Conservation (phyloP, 2,329 filamentous ascomycete species). For the Aspergillus fumigatiaffinis region DNA sequence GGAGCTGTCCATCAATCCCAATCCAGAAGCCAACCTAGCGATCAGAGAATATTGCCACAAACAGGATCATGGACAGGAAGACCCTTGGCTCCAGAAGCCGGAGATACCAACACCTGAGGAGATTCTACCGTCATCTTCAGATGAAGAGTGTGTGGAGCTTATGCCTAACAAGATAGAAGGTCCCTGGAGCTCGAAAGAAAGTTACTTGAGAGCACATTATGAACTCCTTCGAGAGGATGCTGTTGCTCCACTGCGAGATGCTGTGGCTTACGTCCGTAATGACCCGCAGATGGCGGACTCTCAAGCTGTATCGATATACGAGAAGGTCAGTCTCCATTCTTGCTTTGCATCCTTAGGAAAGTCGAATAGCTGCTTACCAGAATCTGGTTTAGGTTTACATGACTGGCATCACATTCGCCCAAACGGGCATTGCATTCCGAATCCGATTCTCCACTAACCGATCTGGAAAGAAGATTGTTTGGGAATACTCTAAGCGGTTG, state of each 20-base stretch:
- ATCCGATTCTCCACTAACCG: constrained; percentile 67
- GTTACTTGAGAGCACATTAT: constrained; percentile 72
- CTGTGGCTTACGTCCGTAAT: constrained; percentile 55
- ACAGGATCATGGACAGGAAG: constrained; percentile 8
- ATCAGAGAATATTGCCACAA: constrained; percentile 28
- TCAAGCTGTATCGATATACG: constrained; percentile 61
- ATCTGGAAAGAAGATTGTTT: constrained; percentile 63
- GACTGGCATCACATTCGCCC: constrained; percentile 60
- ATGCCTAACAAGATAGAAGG: constrained; percentile 53
- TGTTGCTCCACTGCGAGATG: constrained; percentile 63
- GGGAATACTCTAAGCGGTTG: constrained; percentile 59
- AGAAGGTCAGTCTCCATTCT: constrained; percentile 49
- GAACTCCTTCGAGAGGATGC: constrained; percentile 71
- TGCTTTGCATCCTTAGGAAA: not conserved
- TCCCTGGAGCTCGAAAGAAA: constrained; percentile 57
- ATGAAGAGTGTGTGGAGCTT: constrained; percentile 34
- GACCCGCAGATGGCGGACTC: constrained; percentile 57
- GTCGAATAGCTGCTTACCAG: not conserved
- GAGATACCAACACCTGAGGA: constrained; percentile 41
- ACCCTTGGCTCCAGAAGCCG: constrained; percentile 34
- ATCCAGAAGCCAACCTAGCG: constrained; percentile 21
- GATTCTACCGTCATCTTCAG: constrained; percentile 26
- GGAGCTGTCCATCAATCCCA: not conserved
- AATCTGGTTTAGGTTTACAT: constrained; percentile 56
- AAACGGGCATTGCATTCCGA: constrained; percentile 60